phyloP scores from a whole-genome alignment of 768 basidiomycete genomes.

The Gymnopilus dilepis region DNA sequence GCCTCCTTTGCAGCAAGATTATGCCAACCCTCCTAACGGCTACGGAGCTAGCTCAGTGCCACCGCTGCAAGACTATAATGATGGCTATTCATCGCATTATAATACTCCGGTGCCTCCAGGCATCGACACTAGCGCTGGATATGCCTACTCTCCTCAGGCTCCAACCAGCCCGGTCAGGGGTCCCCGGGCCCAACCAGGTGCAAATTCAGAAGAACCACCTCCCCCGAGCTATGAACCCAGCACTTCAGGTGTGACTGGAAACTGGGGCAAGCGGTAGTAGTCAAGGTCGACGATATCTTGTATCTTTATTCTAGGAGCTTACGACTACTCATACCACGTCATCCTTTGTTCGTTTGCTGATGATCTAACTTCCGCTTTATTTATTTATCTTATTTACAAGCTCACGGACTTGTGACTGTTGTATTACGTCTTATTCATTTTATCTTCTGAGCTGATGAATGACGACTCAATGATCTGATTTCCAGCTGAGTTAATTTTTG shows the following conservation, averaged over 20 bases:
- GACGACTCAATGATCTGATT: background rate
- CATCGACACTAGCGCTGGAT: conserved; percentile 43
- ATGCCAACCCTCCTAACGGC: conserved; percentile 20
- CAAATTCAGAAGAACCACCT: conserved; percentile 58
- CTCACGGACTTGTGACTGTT: conserved; percentile 24
- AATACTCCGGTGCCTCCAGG: conserved; percentile 36
- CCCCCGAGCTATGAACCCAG: conserved; percentile 74
- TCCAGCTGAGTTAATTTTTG: background rate
- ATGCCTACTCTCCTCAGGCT: conserved; percentile 23
- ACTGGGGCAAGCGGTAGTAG: conserved; percentile 54
- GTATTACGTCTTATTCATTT: conserved; percentile 13
- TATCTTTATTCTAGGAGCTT: background rate
- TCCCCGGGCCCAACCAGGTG: conserved; percentile 42
- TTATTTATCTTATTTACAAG: conserved; percentile 25
- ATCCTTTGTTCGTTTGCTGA: background rate
- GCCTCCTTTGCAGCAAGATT: conserved; percentile 43
- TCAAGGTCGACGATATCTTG: background rate
- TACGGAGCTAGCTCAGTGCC: conserved; percentile 17
- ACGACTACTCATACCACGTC: background rate
- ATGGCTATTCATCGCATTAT: background rate
- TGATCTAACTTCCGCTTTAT: background rate
- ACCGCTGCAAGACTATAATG: conserved; percentile 28
- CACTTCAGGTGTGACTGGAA: conserved; percentile 49
- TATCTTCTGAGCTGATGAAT: background rate
- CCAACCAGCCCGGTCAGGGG: conserved; percentile 48